These are phyloP conservation scores for Piedraia hortae DNA, from an alignment of 2,329 filamentous ascomycete species.

Conservation along the genomic window DNA sequence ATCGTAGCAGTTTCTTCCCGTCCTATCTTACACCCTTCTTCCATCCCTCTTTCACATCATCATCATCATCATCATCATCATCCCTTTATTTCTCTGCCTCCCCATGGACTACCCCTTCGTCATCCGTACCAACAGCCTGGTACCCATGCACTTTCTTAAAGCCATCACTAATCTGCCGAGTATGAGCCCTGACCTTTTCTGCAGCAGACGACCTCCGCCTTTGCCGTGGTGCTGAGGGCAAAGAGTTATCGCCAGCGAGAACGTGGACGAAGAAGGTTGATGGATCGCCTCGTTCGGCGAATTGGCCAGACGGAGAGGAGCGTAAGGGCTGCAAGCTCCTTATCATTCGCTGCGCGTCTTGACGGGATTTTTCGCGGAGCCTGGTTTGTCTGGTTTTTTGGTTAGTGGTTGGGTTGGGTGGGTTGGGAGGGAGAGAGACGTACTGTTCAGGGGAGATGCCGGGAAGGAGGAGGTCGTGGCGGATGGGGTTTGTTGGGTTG, in stretches of 20 bases:
- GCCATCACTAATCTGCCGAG: slow-evolving; percentile 4
- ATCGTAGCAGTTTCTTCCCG: too few species aligned
- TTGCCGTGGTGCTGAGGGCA: too few species aligned
- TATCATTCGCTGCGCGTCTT: slow-evolving; percentile 9
- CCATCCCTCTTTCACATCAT: too few species aligned
- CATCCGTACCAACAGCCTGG: too few species aligned
- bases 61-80: too few species aligned
- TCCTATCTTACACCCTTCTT: too few species aligned
- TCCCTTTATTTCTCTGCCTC: too few species aligned
- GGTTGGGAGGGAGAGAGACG: neutral
- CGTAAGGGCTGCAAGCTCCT: slow-evolving; percentile 8
- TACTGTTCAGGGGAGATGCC: slow-evolving; percentile 9
- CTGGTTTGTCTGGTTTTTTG: slow-evolving; percentile 2
- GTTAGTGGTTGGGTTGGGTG: slow-evolving; percentile 1
- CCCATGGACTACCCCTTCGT: too few species aligned
- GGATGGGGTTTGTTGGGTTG: slow-evolving; percentile 11
- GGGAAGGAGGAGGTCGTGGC: slow-evolving; percentile 10
- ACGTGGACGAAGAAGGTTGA: too few species aligned
- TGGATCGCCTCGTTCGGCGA: slow-evolving; percentile 4
- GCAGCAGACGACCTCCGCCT: slow-evolving; percentile 1
- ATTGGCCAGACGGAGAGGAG: slow-evolving; percentile 9
- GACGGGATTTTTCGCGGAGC: slow-evolving; percentile 10
- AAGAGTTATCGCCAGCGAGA: too few species aligned
- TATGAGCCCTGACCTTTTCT: slow-evolving; percentile 4
- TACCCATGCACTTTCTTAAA: slow-evolving; percentile 4